A percentile compares a stretch with the other conserved stretches of the same genome.
phyloP scores from a whole-genome alignment of 2,329 filamentous ascomycete genomes.

The Cladosporium sp. region DNA sequence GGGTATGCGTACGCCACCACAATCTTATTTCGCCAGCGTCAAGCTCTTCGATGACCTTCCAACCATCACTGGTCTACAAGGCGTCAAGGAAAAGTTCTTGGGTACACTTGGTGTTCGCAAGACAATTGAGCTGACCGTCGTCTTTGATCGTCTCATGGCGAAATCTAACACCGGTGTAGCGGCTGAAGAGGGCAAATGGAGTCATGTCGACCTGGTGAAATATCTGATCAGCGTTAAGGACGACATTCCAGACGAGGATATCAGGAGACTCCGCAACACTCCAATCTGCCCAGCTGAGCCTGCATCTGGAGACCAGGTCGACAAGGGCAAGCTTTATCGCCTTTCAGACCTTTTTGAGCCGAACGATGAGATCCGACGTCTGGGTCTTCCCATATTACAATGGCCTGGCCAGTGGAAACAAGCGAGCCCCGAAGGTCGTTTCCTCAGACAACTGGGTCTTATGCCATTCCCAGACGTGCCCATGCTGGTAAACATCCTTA shows the following conservation, averaged over 20 bases:
- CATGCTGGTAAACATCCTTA: constrained; percentile 79
- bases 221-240: constrained; percentile 87
- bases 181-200: constrained; percentile 67
- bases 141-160: constrained; percentile 81
- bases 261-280: constrained; percentile 74
- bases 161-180: constrained; percentile 52
- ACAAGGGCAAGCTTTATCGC: constrained; percentile 58
- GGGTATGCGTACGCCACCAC: constrained; percentile 81
- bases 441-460: constrained; percentile 73
- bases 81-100: constrained; percentile 89
- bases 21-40: constrained; percentile 92
- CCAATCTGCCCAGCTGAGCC: constrained; percentile 79
- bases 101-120: constrained; percentile 84
- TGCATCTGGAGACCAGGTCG: constrained; percentile 41
- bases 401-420: constrained; percentile 75
- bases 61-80: constrained; percentile 71
- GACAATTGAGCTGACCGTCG: constrained; percentile 90
- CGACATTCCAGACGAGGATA: constrained; percentile 82
- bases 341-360: constrained; percentile 82
- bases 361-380: constrained; percentile 65
- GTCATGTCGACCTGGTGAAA: constrained; percentile 90
- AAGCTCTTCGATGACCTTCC: constrained; percentile 94
- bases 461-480: constrained; percentile 68
- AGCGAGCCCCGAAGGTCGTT: constrained; percentile 70
- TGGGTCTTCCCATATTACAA: constrained; percentile 75